Evolutionary conservation across 345 rosid species (phyloP), one percentile per base, ranked within the genome.

Genomic region (Ceriops zippeliana): DNA sequence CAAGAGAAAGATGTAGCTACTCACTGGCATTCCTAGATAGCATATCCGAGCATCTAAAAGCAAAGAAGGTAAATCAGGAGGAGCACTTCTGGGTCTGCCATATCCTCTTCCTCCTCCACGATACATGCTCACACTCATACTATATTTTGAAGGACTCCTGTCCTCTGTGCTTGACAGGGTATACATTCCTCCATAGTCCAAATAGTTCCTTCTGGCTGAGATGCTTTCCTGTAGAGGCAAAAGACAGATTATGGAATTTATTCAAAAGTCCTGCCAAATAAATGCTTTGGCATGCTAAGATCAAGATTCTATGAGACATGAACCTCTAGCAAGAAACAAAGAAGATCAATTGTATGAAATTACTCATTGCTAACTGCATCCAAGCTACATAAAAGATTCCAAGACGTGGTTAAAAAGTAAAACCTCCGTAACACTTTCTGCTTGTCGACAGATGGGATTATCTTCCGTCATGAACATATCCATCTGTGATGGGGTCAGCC

Each of bases 1-100:
- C 19, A 10, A 27, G 34, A 57, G 65, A 38, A 38, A 21, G 15
- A 60, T 37, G 42, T 3, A 65, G 34, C 15, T 57, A 70, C 92
- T 84, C 66, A 95, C 99, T 6, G 99, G 96, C 99, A 91, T 87
- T 73, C 96, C 99, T 26, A 95, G 84, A 80, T 87, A 91, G 78
- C 84, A 74, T 61, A 91, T 88, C 62, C 96, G 80, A 77, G 91
- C 88, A 86, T 88, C 96, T 80, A 95, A 86, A 28, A 91, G 93
- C 84, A 86, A 78, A 35, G 97, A 95, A 38, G 96, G 96, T 82
- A 95, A 76, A 84, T 95, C 97, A 22, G 96, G 99, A 58, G 97
- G 96, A 76, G 91, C 86, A 77, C 86, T 70, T 65, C 73, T 61
- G 1, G 86, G 87, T 67, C 83, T 80, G 64, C 88, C 90, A 46